Conservation (phyloP, 2,329 filamentous ascomycete genomes). For the Byssothecium circinans region DNA sequence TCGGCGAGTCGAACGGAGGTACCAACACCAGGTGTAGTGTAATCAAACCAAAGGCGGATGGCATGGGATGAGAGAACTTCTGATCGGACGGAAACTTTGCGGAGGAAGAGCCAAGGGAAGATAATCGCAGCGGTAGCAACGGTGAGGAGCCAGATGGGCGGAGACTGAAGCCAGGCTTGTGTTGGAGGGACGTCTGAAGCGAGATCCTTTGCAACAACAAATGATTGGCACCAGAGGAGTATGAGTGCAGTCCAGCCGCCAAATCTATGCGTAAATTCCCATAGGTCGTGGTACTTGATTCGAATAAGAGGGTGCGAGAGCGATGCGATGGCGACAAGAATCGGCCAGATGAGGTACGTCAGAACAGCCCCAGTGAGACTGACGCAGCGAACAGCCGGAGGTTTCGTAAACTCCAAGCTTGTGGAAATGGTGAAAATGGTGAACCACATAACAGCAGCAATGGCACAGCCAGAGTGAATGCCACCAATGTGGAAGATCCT, state of each 20-base stretch:
- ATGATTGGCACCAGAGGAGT: slow-evolving; percentile 40
- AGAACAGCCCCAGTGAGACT: slow-evolving; percentile 26
- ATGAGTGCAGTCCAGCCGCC: slow-evolving; percentile 42
- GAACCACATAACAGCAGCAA: slow-evolving; percentile 47
- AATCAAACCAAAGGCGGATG: slow-evolving; percentile 62
- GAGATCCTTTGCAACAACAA: slow-evolving; percentile 30
- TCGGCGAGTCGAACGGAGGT: slow-evolving; percentile 36
- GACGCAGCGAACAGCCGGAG: slow-evolving; percentile 17
- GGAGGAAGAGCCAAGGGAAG: slow-evolving; percentile 74
- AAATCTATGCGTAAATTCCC: slow-evolving; percentile 42
- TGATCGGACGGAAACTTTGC: slow-evolving; percentile 66
- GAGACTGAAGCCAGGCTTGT: slow-evolving; percentile 27
- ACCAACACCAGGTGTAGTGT: slow-evolving; percentile 36
- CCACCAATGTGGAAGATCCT: slow-evolving; percentile 43
- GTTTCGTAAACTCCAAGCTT: slow-evolving; percentile 35
- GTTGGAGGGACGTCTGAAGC: slow-evolving; percentile 16
- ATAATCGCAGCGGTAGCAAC: slow-evolving; percentile 67
- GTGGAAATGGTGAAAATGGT: slow-evolving; percentile 46
- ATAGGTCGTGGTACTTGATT: slow-evolving; percentile 36
- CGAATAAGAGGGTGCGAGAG: slow-evolving; percentile 38
- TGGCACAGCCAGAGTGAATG: slow-evolving; percentile 41
- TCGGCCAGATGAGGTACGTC: slow-evolving; percentile 32
- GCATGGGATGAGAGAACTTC: slow-evolving; percentile 75
- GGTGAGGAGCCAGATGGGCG: slow-evolving; percentile 68
- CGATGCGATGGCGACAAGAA: slow-evolving; percentile 34